Percentiles rank a stretch among this genome's conserved stretches.
These are phyloP conservation scores for Phytophthora sansomeana DNA, from an alignment of 352 stramenopile species.

Conservation along the genomic window DNA sequence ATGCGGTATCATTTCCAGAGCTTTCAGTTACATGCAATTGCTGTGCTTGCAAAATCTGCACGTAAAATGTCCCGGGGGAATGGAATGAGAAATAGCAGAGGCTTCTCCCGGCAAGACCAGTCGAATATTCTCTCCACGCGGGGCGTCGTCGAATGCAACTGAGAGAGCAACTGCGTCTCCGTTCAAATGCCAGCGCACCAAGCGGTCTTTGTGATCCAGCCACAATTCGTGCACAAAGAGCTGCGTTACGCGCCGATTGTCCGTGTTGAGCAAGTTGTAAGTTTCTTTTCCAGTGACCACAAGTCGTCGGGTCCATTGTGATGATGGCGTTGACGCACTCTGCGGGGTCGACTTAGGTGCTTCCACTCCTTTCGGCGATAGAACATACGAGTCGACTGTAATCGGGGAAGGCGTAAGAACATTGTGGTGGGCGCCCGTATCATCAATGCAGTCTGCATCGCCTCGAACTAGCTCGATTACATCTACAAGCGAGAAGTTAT, in stretches of 20 bases:
- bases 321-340: slow-evolving; percentile 57
- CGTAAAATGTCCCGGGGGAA: slow-evolving; percentile 85
- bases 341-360: slow-evolving; percentile 29
- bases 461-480: slow-evolving; percentile 78
- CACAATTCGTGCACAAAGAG: slow-evolving; percentile 88
- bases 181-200: slow-evolving; percentile 88
- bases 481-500: slow-evolving; percentile 77
- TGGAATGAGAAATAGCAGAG: slow-evolving; percentile 77
- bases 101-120: slow-evolving; percentile 80
- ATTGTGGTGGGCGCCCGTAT: slow-evolving; percentile 42
- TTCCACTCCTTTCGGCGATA: slow-evolving; percentile 39
- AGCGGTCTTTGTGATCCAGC: slow-evolving; percentile 84
- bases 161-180: slow-evolving; percentile 83
- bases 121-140: slow-evolving; percentile 77
- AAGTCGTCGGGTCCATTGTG: slow-evolving; percentile 73
- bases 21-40: slow-evolving; percentile 61
- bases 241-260: slow-evolving; percentile 74
- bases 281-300: slow-evolving; percentile 88
- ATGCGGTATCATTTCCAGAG: slow-evolving; percentile 15
- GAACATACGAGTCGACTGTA: slow-evolving; percentile 37
- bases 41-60: slow-evolving; percentile 79
- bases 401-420: slow-evolving; percentile 36
- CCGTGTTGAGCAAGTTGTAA: slow-evolving; percentile 69
- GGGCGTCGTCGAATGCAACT: slow-evolving; percentile 75
- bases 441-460: slow-evolving; percentile 72